Evolutionary conservation across 2,329 filamentous ascomycete genomes (phyloP), one percentile per base, ranked within the genome.

Genomic region (Magnaporthiopsis poae): DNA sequence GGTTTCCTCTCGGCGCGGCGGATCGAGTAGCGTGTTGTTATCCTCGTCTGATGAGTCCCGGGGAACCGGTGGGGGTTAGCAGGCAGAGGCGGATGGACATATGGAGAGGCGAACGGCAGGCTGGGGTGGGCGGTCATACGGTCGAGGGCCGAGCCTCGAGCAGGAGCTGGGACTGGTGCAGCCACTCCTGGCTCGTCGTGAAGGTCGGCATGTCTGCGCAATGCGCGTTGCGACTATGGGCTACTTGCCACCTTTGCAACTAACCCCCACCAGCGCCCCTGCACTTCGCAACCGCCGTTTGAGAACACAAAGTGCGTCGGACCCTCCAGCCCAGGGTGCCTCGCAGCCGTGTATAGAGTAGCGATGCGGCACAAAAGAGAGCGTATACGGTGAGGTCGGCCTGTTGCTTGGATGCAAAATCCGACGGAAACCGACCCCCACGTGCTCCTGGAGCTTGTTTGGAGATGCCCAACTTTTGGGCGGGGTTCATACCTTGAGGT

Each of bases 1-100:
- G 68, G 69, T n/a, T 69, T 68, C 2, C 66, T 65, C 8, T 69
- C 66, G 62, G 77, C 75, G 60, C 82, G 80, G 46, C 82, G 80
- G 75, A 94, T 87, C 75, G 87, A 89, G 86, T 98, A 99, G 82
- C 90, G 92, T 70, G 93, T 96, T 71, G 92, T 96, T 80, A 98
- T 91, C 74, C 88, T 86, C 63, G 94, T 93, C 93, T 97, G 73
- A 35, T 66, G 29, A 7, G 31, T 27, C 29, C 67, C 56, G 56
- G 21, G 21, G 15, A 56, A 56, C 59, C 33, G 35, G 21, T n/a
- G 64, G 33, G 8, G 60, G 60, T 61, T 29, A 61, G 25, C 25
- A 61, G 25, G 21, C 11, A 11, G 11, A 5, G 36, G 3, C 3
- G 13, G 3, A 15, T 15, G 12, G 11, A 15, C 3, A 39, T 11